Base-by-base conservation (phyloP, 768 basidiomycete species). In the Chlorophyllum brunneum region DNA sequence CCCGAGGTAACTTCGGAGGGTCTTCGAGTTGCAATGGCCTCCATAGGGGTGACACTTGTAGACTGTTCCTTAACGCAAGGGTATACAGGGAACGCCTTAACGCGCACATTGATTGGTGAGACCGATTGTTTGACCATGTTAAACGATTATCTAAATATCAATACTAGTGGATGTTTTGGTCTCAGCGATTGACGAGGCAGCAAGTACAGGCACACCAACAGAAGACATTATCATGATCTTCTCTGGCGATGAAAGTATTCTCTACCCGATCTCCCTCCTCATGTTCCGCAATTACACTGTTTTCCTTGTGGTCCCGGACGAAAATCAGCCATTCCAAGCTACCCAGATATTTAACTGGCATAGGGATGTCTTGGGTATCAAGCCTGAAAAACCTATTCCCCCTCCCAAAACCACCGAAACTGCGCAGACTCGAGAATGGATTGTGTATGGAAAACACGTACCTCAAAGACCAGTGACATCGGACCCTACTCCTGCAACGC, bases 261-360 rank as follows among this genome's bases (percentile, higher is more conserved):
- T 52, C 3, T 44, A 52, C 33, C 51, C 51, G 3, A 29, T 52
- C 24, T 52, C 51, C 24, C 51, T 44, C 34, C 51, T 52, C 33
- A 27, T 52, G 41, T 44, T 44, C 42, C 51, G 51, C 34, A 52
- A 52, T n/a, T 52, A 45, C 34, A 52, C 51, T 7, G 18, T 52
- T 4, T 52, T 37, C 18, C 43, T 52, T 15, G 42, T 44, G 11
- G 42, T 52, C 13, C 51, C 51, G 4, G 42, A 44, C 13, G 51
- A 52, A 9, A 37, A 20, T 20, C 26, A 27, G 16, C 43, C 51
- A 4, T 43, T 27, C 23, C 51, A 36, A n/a, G 51, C 51, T 11
- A 52, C 41, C 6, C 40, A 42, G 6, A 27, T 52, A 31, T 44
- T 52, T 33, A 44, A 36, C n/a, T 52, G 51, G 51, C 51, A 45